phyloP scores from a whole-genome alignment of 306 rosid species.

The Dicorynia guianensis region DNA sequence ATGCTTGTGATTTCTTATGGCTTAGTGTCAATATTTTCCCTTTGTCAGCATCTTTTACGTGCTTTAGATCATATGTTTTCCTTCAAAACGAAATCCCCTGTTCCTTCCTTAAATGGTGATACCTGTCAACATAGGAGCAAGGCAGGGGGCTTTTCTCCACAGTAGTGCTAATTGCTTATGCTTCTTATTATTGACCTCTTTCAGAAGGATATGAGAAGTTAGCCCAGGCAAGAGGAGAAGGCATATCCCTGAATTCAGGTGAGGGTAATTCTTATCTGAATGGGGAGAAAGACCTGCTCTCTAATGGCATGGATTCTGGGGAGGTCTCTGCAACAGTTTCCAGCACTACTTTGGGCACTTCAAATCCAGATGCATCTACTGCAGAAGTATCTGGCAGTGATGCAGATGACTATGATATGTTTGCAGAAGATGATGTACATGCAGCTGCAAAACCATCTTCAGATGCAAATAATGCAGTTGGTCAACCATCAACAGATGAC shows the following conservation, averaged over 20 bases:
- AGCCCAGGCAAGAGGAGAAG: slow-evolving; percentile 62
- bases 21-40: too few species aligned
- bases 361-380: slow-evolving; percentile 43
- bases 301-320: slow-evolving; percentile 50
- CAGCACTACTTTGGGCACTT: slow-evolving; percentile 31
- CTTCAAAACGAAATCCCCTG: too few species aligned
- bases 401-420: slow-evolving; percentile 74
- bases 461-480: slow-evolving; percentile 50
- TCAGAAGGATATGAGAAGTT: slow-evolving; percentile 87
- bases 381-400: slow-evolving; percentile 54
- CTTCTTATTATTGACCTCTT: slow-evolving; percentile 38
- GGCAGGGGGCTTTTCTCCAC: slow-evolving; percentile 12
- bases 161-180: slow-evolving; percentile 19
- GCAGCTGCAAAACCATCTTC: slow-evolving; percentile 58
- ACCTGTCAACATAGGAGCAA: slow-evolving; percentile 20
- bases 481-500: slow-evolving; percentile 47
- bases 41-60: too few species aligned
- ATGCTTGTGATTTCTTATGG: too few species aligned
- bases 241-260: slow-evolving; percentile 49
- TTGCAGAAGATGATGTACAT: slow-evolving; percentile 71
- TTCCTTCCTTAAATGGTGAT: slow-evolving; percentile 19
- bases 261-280: slow-evolving; percentile 50
- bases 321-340: slow-evolving; percentile 43
- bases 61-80: too few species aligned
- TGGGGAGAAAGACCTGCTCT: slow-evolving; percentile 46